Evolutionary conservation across 176 grass and related monocot genomes (phyloP), one percentile per base, ranked within the genome.

Genomic region (Chloris gayana): DNA sequence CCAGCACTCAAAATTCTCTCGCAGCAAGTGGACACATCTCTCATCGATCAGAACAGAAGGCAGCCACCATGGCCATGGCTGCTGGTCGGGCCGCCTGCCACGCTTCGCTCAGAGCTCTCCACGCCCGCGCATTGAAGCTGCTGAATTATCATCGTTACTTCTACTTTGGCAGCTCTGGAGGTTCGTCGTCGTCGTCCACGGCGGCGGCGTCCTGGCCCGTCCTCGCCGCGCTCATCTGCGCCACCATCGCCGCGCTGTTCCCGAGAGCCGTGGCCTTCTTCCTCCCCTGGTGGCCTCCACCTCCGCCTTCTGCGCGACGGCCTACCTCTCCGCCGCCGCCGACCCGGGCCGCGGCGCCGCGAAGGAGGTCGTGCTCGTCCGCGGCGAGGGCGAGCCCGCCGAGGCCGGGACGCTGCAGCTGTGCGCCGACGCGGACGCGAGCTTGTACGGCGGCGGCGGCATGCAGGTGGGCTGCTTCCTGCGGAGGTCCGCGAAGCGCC

Each of bases 211-310:
- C 79, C 51, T 47, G 49, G 9, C 45, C 30, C 63, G 75, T 44
- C 14, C 10, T 77, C 25, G 70, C 58, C 6, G 70, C 60, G 7
- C 26, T 81, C 9, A 17, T 86, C 4, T 85, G 30, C 46, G 13
- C 1, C 47, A 44, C 72, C 6, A 39, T 66, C n/a, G 33, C 64
- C 31, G 72, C 21, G 0, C 19, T 33, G 33, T 69, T 88, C 72
- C 81, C 83, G n/a, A 68, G 86, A 21, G 29, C 80, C 33, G 29
- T 80, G 50, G n/a, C 72, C 42, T 91, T 86, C 67, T 77, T 90
- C 75, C 78, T 85, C n/a, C 91, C 13, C 91, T 94, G 19, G 69
- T 77, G 38, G 34, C 66, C 21, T 88, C 91, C 34, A 93, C 91
- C 46, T 60, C 88, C 15, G 45, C 85, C 18, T 93, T 85, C 83